These are phyloP conservation scores for Meira miltonrushii DNA, from an alignment of 1,284 basidiomycete genomes.

Conservation along the genomic window DNA sequence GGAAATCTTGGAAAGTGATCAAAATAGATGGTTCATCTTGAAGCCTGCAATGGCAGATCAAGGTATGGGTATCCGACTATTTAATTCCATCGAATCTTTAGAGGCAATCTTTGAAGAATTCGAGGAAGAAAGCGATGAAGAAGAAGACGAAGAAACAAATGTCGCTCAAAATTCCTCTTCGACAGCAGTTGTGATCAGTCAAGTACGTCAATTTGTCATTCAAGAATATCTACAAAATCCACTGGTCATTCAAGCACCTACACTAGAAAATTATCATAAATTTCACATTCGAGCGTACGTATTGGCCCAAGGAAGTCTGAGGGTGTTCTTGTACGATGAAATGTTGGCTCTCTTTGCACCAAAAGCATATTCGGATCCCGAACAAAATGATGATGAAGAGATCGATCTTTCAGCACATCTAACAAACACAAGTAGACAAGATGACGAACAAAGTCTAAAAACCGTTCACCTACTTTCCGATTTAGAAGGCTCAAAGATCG, in stretches of 20 bases:
- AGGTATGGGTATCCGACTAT: conserved; percentile 88
- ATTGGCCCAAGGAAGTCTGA: conserved; percentile 61
- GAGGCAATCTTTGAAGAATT: conserved; percentile 68
- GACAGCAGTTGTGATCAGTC: conserved; percentile 59
- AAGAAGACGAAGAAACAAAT: conserved; percentile 6
- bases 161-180: not conserved
- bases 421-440: conserved; percentile 92
- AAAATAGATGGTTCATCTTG: conserved; percentile 55
- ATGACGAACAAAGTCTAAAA: conserved; percentile 42
- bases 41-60: conserved; percentile 97
- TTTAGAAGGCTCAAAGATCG: conserved; percentile 63
- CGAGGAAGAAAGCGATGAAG: conserved; percentile 49
- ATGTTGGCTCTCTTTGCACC: conserved; percentile 76
- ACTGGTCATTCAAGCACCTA: conserved; percentile 67
- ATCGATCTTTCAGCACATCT: conserved; percentile 72
- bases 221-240: conserved; percentile 84
- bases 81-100: conserved; percentile 71
- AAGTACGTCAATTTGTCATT: conserved; percentile 91
- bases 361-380: conserved; percentile 21
- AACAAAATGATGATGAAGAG: conserved; percentile 28
- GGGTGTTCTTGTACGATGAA: conserved; percentile 63
- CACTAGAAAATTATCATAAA: conserved; percentile 52
- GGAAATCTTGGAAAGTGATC: conserved; percentile 57
- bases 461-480: conserved; percentile 68
- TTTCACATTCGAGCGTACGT: conserved; percentile 95